A percentile compares a stretch with the other conserved stretches of the same genome.
Evolutionary conservation across 169 alveolate species (phyloP).

Genomic region (Plasmodium relictum): DNA sequence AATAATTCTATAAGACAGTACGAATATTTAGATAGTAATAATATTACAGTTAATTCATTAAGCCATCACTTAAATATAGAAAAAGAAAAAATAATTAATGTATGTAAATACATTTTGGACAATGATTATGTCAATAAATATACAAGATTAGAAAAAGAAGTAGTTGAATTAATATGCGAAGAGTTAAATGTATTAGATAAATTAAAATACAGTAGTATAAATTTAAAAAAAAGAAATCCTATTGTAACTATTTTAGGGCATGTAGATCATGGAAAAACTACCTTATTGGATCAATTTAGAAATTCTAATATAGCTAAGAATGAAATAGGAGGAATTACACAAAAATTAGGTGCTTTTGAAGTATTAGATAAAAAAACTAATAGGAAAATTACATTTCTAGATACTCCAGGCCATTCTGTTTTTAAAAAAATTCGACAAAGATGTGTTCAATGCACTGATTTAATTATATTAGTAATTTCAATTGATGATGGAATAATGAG

Average conservation of each 20-base stretch:
- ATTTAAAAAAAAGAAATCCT: slow-evolving; percentile 90
- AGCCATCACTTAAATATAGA: slow-evolving; percentile 90
- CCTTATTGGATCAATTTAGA: slow-evolving; percentile 90
- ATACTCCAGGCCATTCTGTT: slow-evolving; percentile 98
- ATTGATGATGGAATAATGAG: slow-evolving; percentile 96
- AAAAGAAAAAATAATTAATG: slow-evolving; percentile 87
- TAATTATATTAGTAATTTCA: slow-evolving; percentile 94
- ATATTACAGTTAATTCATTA: slow-evolving; percentile 79
- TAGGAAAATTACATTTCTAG: slow-evolving; percentile 90
- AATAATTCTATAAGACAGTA: slow-evolving; percentile 2
- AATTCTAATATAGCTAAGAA: slow-evolving; percentile 85
- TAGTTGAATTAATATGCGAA: slow-evolving; percentile 88
- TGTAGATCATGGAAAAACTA: slow-evolving; percentile 98
- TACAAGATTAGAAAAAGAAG: slow-evolving; percentile 81
- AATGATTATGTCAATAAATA: slow-evolving; percentile 92
- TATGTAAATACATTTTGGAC: slow-evolving; percentile 94
- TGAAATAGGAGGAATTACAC: slow-evolving; percentile 95
- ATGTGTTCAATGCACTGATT: slow-evolving; percentile 96
- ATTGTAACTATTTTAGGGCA: slow-evolving; percentile 97
- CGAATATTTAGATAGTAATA: slow-evolving; percentile 57
- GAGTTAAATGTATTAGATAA: slow-evolving; percentile 93
- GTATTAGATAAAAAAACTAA: slow-evolving; percentile 82
- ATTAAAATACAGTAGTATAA: slow-evolving; percentile 90
- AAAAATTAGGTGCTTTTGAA: slow-evolving; percentile 95
- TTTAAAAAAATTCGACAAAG: slow-evolving; percentile 93